Conservation (phyloP, 176 grass and related monocot genomes). For the Bonia amplexicaulis region DNA sequence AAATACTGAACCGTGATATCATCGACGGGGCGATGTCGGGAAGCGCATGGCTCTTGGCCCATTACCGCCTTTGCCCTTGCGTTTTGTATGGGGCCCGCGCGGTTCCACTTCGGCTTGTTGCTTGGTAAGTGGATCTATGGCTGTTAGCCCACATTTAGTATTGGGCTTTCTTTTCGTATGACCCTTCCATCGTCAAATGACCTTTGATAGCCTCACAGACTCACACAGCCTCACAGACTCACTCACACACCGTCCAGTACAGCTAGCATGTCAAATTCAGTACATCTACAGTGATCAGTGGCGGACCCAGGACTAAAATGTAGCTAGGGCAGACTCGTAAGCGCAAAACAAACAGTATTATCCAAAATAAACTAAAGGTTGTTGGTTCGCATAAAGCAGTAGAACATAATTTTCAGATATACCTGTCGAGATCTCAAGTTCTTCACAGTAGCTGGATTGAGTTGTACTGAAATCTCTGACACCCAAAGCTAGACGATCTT, state of each 20-base stretch:
- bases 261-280: too few species aligned
- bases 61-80: not conserved
- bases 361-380: not conserved
- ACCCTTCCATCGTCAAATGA: not conserved
- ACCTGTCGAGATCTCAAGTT: constrained; percentile 54
- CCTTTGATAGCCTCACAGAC: too few species aligned
- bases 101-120: not conserved
- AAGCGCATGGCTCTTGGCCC: not conserved
- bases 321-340: too few species aligned
- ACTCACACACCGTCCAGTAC: too few species aligned
- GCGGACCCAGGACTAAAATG: too few species aligned
- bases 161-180: not conserved
- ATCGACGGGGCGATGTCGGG: not conserved
- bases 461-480: constrained; percentile 40
- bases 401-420: not conserved
- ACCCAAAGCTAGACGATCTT: constrained; percentile 40
- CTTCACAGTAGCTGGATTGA: constrained; percentile 40
- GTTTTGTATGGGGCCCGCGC: not conserved
- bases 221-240: too few species aligned
- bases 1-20: not conserved
- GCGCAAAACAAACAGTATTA: too few species aligned
- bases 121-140: too few species aligned
- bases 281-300: too few species aligned
- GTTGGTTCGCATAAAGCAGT: not conserved
- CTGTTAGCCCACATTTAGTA: not conserved